Evolutionary conservation across 2,329 filamentous ascomycete species (phyloP), one percentile per base, ranked within the genome.

Genomic region (Fusarium succisae): DNA sequence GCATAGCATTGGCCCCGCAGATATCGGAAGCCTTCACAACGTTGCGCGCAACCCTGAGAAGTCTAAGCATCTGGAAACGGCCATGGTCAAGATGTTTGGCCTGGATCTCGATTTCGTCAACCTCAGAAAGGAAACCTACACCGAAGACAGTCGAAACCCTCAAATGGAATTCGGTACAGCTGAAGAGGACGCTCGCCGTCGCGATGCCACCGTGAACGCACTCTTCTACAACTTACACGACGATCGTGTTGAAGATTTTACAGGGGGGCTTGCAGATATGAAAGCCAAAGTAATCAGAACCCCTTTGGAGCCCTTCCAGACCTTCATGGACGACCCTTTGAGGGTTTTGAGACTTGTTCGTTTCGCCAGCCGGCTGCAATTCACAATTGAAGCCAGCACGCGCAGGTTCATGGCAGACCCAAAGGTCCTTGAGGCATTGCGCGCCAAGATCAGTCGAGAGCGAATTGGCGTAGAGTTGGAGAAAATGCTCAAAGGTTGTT

Each of bases 41-140:
- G 96, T 98, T 75, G 92, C 93, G 59, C 92, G 92, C 65, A 98
- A 98, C 81, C 96, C 95, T 2, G 95, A 98, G 79, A 98, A 98
- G 84, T 98, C 95, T 26, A 98, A 98, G 84, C 94, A 98, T 80
- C 89, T 98, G 20, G 96, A 97, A 83, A 98, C 96, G 0, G 93
- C 94, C 55, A 97, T 94, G 15, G 94, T 93, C 30, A 93, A 88
- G 74, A 91, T 98, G 66, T 91, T 98, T 78, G 94, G 93, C 2
- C 87, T 97, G 55, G 96, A 98, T 79, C 89, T 98, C 54, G 96
- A 99, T 80, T 91, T 99, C 79, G 96, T 99, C 77, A 99, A 98
- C 80, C 86, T 98, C 53, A 90, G 96, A 51, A 97, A 95, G 80
- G 96, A 98, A 84, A 95, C 92, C 2, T 98, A 98, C 77, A 89